Percentiles rank a stretch among this genome's conserved stretches.
Conservation (phyloP, 192 early-diverging fungal species). For the Umbelopsis sp. region DNA sequence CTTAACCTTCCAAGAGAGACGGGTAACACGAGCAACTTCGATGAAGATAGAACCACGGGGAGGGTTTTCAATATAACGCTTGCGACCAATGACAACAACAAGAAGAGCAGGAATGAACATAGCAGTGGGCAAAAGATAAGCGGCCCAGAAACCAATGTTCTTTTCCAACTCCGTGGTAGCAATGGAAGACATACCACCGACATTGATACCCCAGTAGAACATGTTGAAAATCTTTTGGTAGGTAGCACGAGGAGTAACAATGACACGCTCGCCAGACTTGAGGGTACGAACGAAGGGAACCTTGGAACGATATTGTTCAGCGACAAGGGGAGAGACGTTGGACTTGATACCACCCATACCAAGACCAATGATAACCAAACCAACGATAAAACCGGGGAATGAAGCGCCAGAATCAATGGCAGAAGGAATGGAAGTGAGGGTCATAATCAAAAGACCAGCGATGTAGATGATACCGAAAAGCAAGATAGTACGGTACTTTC, state of each 20-base stretch:
- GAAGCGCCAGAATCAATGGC: slow-evolving; percentile 61
- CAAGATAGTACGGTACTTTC: slow-evolving; percentile 76
- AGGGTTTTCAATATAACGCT: slow-evolving; percentile 53
- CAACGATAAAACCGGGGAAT: slow-evolving; percentile 67
- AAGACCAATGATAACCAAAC: slow-evolving; percentile 74
- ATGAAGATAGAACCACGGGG: slow-evolving; percentile 65
- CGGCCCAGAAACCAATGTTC: slow-evolving; percentile 59
- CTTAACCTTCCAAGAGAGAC: slow-evolving; percentile 36
- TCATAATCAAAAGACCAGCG: slow-evolving; percentile 64
- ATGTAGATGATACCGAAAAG: slow-evolving; percentile 69
- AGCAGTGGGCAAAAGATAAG: slow-evolving; percentile 58
- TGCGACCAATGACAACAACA: slow-evolving; percentile 53
- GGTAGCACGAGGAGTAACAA: slow-evolving; percentile 67
- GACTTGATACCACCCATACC: slow-evolving; percentile 82
- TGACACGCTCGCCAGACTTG: slow-evolving; percentile 57
- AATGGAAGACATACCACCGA: slow-evolving; percentile 66
- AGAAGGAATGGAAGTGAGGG: slow-evolving; percentile 59
- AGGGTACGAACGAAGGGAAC: slow-evolving; percentile 63
- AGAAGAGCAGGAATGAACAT: slow-evolving; percentile 59
- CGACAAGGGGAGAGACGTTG: slow-evolving; percentile 77
- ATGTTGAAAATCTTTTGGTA: slow-evolving; percentile 79
- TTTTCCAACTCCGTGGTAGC: slow-evolving; percentile 61
- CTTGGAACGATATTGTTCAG: slow-evolving; percentile 66
- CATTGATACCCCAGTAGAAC: slow-evolving; percentile 82
- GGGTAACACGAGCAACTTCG: slow-evolving; percentile 48